Conservation (phyloP, 495 filamentous ascomycete species). For the Hypoxylon fragiforme region DNA sequence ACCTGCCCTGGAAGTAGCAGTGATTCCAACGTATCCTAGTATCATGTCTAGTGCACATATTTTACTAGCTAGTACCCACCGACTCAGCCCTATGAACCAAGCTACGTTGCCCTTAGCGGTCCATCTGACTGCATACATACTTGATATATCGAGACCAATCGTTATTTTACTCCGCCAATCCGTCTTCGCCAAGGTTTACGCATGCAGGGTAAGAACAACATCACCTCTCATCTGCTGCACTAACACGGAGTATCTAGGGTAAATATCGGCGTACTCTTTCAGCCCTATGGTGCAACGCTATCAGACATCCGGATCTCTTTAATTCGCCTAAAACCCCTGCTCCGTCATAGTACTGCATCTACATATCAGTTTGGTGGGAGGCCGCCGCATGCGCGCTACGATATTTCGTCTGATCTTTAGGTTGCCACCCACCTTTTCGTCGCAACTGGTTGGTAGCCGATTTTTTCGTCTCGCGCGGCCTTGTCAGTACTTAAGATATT, state of each 20-base stretch:
- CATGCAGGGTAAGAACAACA: constrained; percentile 22
- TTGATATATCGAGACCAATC: constrained; percentile 21
- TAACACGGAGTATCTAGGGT: constrained; percentile 11
- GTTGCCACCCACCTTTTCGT: neutral
- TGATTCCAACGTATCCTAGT: constrained; percentile 4
- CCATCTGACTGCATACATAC: constrained; percentile 33
- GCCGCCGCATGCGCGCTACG: constrained; percentile 21
- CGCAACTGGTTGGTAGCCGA: neutral
- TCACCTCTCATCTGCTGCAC: constrained; percentile 15
- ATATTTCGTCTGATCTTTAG: neutral
- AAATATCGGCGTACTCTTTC: too few relatives aligned
- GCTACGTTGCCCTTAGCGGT: constrained; percentile 17
- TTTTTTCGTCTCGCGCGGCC: constrained; percentile 4
- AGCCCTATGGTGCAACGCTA: constrained; percentile 34
- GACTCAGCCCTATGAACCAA: constrained; percentile 40
- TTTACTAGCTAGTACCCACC: constrained; percentile 32
- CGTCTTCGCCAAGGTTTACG: constrained; percentile 17
- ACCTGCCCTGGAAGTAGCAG: too few relatives aligned
- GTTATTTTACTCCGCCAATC: constrained; percentile 23
- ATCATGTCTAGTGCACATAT: too few relatives aligned
- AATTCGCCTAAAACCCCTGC: constrained; percentile 14
- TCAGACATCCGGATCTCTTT: too few relatives aligned
- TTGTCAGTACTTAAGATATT: too few relatives aligned
- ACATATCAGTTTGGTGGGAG: constrained; percentile 11
- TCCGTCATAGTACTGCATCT: constrained; percentile 15